phyloP scores from a whole-genome alignment of 169 alveolate genomes.

The Cystoisospora suis region DNA sequence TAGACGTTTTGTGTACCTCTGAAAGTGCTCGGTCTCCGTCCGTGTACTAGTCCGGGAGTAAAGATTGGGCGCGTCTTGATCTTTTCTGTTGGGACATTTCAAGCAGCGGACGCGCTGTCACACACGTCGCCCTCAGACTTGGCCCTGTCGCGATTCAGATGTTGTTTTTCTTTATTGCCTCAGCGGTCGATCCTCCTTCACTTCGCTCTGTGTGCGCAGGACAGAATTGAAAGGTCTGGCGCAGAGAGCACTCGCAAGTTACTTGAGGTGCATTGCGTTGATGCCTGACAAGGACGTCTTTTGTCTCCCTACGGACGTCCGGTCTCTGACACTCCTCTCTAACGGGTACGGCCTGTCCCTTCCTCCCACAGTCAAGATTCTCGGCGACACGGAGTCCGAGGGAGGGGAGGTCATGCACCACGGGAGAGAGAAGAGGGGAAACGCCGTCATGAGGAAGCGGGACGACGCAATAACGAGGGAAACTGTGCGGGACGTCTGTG shows the following conservation, averaged over 20 bases:
- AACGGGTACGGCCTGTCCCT: conserved; percentile 16
- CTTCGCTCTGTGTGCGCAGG: conserved; percentile 34
- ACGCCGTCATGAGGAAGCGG: not conserved
- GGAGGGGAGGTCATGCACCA: not conserved
- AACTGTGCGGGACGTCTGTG: not conserved
- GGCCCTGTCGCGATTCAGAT: too few species aligned
- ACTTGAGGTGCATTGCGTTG: conserved; percentile 34
- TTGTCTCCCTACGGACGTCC: not conserved
- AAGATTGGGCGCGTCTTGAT: too few species aligned
- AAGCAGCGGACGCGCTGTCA: too few species aligned
- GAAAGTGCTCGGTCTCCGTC: too few species aligned
- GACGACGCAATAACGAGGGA: not conserved
- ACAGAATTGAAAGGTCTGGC: conserved; percentile 53
- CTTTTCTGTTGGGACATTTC: too few species aligned
- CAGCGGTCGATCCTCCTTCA: not conserved
- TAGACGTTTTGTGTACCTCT: too few species aligned
- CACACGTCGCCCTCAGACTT: too few species aligned
- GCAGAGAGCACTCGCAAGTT: conserved; percentile 48
- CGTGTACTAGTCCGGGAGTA: too few species aligned
- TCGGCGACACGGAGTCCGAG: not conserved
- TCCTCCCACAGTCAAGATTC: not conserved
- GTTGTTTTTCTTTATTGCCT: too few species aligned
- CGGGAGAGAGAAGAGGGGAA: not conserved
- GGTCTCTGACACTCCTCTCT: conserved; percentile 27
- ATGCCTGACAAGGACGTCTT: conserved; percentile 50